phyloP scores from a whole-genome alignment of 202 grass and related monocot species.

The Setaria viridis region DNA sequence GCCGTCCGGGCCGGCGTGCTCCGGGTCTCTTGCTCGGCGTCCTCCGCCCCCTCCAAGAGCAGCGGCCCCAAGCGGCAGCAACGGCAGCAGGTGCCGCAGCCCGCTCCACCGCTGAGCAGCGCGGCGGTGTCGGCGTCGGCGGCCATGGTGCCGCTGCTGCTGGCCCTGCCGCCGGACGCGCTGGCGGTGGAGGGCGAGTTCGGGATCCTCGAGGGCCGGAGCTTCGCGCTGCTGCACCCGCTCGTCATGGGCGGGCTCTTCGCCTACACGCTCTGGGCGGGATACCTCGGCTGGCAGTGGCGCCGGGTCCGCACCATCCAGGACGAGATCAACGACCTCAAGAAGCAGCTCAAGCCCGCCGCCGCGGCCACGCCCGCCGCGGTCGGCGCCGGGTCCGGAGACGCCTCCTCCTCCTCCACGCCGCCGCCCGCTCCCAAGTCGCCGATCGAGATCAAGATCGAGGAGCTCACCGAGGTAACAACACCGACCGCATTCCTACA shows the following conservation, averaged over 20 bases:
- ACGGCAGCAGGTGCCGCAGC: too few relatives aligned
- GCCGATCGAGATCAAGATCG: slow-evolving; percentile 71
- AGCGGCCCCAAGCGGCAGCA: background rate
- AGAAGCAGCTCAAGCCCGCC: slow-evolving; percentile 72
- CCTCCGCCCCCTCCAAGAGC: background rate
- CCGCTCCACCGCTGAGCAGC: background rate
- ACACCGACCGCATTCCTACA: background rate
- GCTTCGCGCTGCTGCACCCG: slow-evolving; percentile 80
- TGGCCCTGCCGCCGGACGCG: slow-evolving; percentile 53
- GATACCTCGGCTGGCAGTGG: slow-evolving; percentile 97
- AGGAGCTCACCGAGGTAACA: slow-evolving; percentile 73
- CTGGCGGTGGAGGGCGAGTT: slow-evolving; percentile 71
- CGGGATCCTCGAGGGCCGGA: slow-evolving; percentile 85
- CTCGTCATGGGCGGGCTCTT: slow-evolving; percentile 84
- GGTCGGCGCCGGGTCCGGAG: slow-evolving; percentile 44
- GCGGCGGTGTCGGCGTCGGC: background rate
- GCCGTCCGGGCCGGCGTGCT: slow-evolving; percentile 24
- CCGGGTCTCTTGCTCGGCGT: slow-evolving; percentile 27
- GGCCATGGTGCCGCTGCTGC: background rate
- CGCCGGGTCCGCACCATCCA: slow-evolving; percentile 87
- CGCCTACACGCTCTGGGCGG: slow-evolving; percentile 89
- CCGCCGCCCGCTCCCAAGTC: slow-evolving; percentile 46
- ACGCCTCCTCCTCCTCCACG: background rate
- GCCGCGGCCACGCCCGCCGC: slow-evolving; percentile 42
- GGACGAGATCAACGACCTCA: slow-evolving; percentile 89